Base-by-base conservation (phyloP, 768 basidiomycete species). In the Pleurotus platypus region DNA sequence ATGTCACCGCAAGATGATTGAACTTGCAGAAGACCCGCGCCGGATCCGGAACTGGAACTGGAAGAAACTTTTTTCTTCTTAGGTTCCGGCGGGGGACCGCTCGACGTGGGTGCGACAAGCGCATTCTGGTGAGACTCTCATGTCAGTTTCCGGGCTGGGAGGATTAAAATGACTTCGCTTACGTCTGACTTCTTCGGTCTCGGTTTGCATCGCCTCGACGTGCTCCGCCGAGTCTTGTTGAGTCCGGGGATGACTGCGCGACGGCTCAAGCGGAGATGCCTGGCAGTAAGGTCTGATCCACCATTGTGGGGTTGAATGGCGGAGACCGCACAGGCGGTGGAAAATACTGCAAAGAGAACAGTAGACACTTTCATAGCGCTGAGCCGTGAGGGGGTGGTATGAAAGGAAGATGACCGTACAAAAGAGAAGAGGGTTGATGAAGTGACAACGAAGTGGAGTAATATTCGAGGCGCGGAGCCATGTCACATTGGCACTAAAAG, bases 291-390 rank as follows among this genome's bases (percentile, higher is more conserved):
- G 27, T 59, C 65, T 49, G 38, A 16, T 40, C 59, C 61, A 46
- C 59, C 65, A 45, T 63, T 70, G 59, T 69, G 69, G n/a, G 66
- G 62, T 58, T 54, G 58, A 55, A 69, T 70, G 16, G 76, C 72
- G 40, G 67, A 72, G 40, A 69, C 70, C 16, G 67, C 55, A 13
- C 70, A 56, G 49, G 68, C 58, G 43, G 75, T 64, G 58, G 77
- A 65, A 51, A 83, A 65, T 62, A 76, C 58, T 39, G 65, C 67
- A 49, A 78, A 57, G 40, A 75, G 30, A 38, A 78, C 65, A 61
- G 74, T 64, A 53, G 71, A 63, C 60, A 78, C 57, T 73, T 75
- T 81, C 82, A 83, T 82, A 62, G 54, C n/a, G 42, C n/a, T 45
- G n/a, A 16, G 49, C 56, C 46, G 46, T 55, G 66, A 64, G 27